phyloP scores from a whole-genome alignment of 2,329 filamentous ascomycete genomes.

The Acephala macrosclerotiorum region DNA sequence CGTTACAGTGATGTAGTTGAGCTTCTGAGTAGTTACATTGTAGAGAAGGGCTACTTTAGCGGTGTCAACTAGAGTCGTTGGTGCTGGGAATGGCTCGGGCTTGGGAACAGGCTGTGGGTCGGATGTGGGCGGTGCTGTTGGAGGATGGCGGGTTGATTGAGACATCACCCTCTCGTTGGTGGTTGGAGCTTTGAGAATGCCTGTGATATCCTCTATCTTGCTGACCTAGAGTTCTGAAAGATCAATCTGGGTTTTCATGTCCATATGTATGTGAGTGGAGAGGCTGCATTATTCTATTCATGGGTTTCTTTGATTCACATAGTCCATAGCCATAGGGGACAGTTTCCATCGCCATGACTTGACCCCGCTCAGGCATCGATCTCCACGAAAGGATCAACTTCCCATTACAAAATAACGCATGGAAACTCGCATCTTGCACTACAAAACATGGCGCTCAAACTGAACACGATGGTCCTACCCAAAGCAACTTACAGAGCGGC shows the following conservation, averaged over 20 bases:
- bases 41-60: neutral
- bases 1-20: neutral
- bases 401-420: too few relatives aligned
- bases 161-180: neutral
- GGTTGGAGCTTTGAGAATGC: neutral
- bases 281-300: neutral
- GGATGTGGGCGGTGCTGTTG: neutral
- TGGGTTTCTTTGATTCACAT: neutral
- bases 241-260: neutral
- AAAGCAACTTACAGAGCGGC: neutral
- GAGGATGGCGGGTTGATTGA: neutral
- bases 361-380: neutral
- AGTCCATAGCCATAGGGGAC: neutral
- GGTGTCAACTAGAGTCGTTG: neutral
- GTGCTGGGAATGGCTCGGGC: neutral
- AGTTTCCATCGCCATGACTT: neutral
- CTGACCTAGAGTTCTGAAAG: neutral
- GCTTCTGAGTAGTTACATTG: neutral
- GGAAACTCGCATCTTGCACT: neutral
- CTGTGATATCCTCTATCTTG: constrained; percentile 6
- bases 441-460: neutral
- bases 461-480: neutral
- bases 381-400: neutral
- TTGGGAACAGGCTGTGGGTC: neutral
- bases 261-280: neutral